phyloP scores from a whole-genome alignment of 1,139 yeast genomes.

The Kodamaea fungicola region DNA sequence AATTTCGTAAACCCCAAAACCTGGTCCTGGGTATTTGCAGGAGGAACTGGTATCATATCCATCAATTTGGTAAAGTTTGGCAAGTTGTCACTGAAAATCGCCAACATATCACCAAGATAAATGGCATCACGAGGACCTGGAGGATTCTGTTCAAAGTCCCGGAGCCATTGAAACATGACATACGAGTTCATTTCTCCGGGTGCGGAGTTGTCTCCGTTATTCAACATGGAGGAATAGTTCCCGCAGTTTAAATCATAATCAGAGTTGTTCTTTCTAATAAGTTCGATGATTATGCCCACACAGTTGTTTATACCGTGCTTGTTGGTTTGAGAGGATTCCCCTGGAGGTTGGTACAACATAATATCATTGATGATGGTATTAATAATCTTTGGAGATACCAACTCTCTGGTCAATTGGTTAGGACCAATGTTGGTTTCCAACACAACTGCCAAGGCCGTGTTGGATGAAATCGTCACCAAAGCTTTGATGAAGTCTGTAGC shows the following conservation, averaged over 20 bases:
- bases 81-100: constrained; percentile 38
- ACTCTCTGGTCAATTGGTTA: constrained; percentile 42
- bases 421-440: constrained; percentile 49
- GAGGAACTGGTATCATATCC: constrained; percentile 21
- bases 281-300: constrained; percentile 46
- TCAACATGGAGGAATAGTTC: constrained; percentile 32
- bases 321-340: constrained; percentile 22
- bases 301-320: constrained; percentile 48
- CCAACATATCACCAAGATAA: constrained; percentile 43
- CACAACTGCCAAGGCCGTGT: constrained; percentile 45
- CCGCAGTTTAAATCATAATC: constrained; percentile 49
- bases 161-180: constrained; percentile 47
- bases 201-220: constrained; percentile 24
- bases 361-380: constrained; percentile 39
- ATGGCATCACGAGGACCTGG: constrained; percentile 48
- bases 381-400: constrained; percentile 37
- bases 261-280: constrained; percentile 45
- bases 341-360: constrained; percentile 27
- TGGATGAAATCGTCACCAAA: constrained; percentile 87
- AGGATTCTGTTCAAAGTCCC: constrained; percentile 47
- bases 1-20: constrained; percentile 42
- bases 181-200: constrained; percentile 40
- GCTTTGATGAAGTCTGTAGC: constrained; percentile 96
- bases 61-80: constrained; percentile 26
- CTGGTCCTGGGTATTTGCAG: constrained; percentile 16